phyloP scores from a whole-genome alignment of 148 eudicot species.

The Amaranthus cruentus region DNA sequence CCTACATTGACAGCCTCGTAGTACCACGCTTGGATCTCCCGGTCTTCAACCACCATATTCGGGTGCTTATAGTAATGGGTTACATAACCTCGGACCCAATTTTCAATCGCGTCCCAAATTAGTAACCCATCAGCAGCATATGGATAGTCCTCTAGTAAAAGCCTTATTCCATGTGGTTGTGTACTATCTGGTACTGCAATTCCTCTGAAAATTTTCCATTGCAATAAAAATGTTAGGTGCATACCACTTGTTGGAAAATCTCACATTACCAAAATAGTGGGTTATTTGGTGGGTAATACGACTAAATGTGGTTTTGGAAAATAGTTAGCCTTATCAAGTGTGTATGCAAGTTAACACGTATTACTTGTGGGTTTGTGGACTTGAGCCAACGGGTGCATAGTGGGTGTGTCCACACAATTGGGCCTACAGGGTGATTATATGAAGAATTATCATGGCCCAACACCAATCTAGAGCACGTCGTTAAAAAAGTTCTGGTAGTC shows the following conservation, averaged over 20 bases:
- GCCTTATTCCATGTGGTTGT: slow-evolving; percentile 33
- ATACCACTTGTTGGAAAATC: neutral
- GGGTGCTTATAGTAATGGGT: slow-evolving; percentile 24
- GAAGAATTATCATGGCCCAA: too few relatives aligned
- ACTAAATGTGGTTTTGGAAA: too few relatives aligned
- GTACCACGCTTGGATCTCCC: slow-evolving; percentile 38
- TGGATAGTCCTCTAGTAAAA: slow-evolving; percentile 40
- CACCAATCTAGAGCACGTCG: too few relatives aligned
- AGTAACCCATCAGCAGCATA: slow-evolving; percentile 41
- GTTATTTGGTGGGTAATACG: too few relatives aligned
- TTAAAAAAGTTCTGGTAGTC: too few relatives aligned
- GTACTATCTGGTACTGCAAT: slow-evolving; percentile 19
- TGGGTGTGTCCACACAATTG: too few relatives aligned
- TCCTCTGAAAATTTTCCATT: slow-evolving; percentile 7
- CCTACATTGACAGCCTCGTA: slow-evolving; percentile 30
- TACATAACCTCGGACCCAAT: slow-evolving; percentile 26
- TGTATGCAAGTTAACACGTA: too few relatives aligned
- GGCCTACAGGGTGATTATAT: too few relatives aligned
- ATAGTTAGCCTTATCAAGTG: too few relatives aligned
- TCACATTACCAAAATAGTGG: too few relatives aligned
- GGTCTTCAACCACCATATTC: slow-evolving; percentile 15
- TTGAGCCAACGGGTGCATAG: too few relatives aligned
- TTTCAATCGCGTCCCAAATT: slow-evolving; percentile 37
- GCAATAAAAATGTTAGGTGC: neutral
- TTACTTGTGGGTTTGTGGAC: too few relatives aligned